A percentile compares a stretch with the other conserved stretches of the same genome.
These are phyloP conservation scores for Neodidymelliopsis sp. DNA, from an alignment of 2,329 filamentous ascomycete genomes.

Conservation along the genomic window DNA sequence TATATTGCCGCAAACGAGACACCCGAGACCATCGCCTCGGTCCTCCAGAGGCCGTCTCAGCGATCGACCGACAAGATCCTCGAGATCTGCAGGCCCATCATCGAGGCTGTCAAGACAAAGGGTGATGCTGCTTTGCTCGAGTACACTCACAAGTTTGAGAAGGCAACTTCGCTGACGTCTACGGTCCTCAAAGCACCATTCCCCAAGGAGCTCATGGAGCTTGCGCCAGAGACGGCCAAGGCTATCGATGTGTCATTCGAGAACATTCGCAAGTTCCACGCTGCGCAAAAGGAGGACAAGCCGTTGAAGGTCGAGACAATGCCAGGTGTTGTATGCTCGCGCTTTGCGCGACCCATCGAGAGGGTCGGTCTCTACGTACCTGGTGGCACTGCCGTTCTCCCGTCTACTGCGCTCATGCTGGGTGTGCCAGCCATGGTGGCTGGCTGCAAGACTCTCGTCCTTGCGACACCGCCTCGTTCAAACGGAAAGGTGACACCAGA, in stretches of 20 bases:
- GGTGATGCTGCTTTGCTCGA: constrained; percentile 89
- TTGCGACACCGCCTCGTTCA: constrained; percentile 87
- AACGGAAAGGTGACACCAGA: constrained; percentile 94
- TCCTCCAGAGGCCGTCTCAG: constrained; percentile 88
- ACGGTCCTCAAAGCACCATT: constrained; percentile 92
- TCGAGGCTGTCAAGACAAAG: constrained; percentile 81
- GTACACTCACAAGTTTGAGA: constrained; percentile 98
- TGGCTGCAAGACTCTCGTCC: constrained; percentile 91
- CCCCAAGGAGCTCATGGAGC: constrained; percentile 81
- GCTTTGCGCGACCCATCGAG: constrained; percentile 91
- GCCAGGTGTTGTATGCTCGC: constrained; percentile 94
- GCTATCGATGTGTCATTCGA: constrained; percentile 95
- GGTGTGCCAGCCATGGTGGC: constrained; percentile 98
- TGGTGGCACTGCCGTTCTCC: constrained; percentile 94
- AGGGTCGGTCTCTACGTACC: constrained; percentile 96
- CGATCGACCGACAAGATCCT: constrained; percentile 94
- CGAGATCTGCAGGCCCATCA: constrained; percentile 88
- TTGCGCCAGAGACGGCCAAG: constrained; percentile 81
- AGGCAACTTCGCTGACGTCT: constrained; percentile 87
- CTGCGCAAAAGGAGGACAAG: constrained; percentile 85
- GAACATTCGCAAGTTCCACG: constrained; percentile 94
- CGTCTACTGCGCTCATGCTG: constrained; percentile 96
- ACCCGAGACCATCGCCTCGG: constrained; percentile 71
- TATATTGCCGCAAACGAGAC: constrained; percentile 73
- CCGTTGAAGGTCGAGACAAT: constrained; percentile 91